A percentile compares a stretch with the other conserved stretches of the same genome.
Evolutionary conservation across 345 rosid genomes (phyloP).

Genomic region (Salix caprea): DNA sequence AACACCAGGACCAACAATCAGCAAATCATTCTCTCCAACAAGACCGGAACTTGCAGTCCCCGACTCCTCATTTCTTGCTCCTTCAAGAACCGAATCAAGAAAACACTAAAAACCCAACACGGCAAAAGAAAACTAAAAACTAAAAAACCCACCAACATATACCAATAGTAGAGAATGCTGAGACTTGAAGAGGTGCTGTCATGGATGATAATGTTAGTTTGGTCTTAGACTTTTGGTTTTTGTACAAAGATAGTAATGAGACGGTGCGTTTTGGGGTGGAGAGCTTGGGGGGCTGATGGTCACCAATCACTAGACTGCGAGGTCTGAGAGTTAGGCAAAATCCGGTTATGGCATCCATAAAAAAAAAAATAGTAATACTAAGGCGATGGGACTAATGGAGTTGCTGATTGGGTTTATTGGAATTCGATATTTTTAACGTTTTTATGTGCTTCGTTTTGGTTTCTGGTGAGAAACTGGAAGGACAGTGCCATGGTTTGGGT

Average conservation of each 20-base stretch:
- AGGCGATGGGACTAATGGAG: not conserved
- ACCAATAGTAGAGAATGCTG: conserved; percentile 55
- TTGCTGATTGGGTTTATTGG: not conserved
- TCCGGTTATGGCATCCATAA: conserved; percentile 47
- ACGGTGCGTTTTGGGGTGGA: conserved; percentile 15
- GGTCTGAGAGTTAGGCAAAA: not conserved
- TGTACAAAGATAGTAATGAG: not conserved
- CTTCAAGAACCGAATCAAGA: conserved; percentile 24
- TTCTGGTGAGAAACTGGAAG: not conserved
- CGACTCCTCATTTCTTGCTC: conserved; percentile 42
- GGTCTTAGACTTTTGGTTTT: conserved; percentile 6
- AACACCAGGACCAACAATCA: conserved; percentile 93
- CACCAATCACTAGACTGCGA: not conserved
- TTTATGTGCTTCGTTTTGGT: not conserved
- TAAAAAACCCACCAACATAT: not conserved
- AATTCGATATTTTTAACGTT: no score
- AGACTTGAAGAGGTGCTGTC: conserved; percentile 40
- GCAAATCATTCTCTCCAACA: conserved; percentile 66
- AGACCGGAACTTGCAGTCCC: conserved; percentile 39
- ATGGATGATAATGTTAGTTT: conserved; percentile 15
- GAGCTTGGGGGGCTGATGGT: conserved; percentile 2
- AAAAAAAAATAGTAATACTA: not conserved
- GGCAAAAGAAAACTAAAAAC: not conserved
- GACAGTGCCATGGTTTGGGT: no score
- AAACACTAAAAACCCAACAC: not conserved